Evolutionary conservation across 139 green algal species (phyloP).

Genomic region (Chlamydomonas asymmetrica): DNA sequence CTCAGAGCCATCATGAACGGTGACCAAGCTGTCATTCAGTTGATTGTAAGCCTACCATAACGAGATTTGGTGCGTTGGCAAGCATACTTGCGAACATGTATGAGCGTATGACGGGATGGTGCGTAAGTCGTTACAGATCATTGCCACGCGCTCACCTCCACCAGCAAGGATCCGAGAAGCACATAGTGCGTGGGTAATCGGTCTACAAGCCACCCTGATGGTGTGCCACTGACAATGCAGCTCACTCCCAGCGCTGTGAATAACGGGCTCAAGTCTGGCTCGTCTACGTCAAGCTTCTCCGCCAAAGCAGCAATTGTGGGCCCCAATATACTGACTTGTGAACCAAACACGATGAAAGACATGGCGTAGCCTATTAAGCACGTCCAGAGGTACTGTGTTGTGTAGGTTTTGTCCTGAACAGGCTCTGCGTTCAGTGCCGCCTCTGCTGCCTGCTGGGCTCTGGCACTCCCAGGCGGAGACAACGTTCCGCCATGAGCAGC

Average conservation of each 20-base stretch:
- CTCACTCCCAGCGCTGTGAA: constrained; percentile 51
- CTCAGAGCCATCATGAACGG: no score
- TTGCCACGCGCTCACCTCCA: constrained; percentile 28
- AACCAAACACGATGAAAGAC: constrained; percentile 51
- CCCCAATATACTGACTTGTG: constrained; percentile 47
- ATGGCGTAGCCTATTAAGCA: constrained; percentile 51
- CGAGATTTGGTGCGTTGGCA: no score
- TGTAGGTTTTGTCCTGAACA: background rate
- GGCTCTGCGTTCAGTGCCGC: background rate
- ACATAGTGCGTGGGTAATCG: constrained; percentile 42
- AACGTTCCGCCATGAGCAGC: no score
- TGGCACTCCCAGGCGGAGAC: background rate
- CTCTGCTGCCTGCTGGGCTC: background rate
- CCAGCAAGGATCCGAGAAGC: constrained; percentile 36
- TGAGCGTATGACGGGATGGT: no score
- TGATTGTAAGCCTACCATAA: no score
- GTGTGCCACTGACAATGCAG: constrained; percentile 49
- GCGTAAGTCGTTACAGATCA: no score
- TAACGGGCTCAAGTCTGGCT: constrained; percentile 40
- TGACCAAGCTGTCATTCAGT: no score
- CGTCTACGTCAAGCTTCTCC: constrained; percentile 20
- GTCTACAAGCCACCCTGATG: constrained; percentile 50
- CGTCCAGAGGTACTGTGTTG: constrained; percentile 5
- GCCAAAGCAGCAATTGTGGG: constrained; percentile 40
- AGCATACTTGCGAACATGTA: no score